Conservation (phyloP, 192 early-diverging fungal species). For the Spinellus fusiger region DNA sequence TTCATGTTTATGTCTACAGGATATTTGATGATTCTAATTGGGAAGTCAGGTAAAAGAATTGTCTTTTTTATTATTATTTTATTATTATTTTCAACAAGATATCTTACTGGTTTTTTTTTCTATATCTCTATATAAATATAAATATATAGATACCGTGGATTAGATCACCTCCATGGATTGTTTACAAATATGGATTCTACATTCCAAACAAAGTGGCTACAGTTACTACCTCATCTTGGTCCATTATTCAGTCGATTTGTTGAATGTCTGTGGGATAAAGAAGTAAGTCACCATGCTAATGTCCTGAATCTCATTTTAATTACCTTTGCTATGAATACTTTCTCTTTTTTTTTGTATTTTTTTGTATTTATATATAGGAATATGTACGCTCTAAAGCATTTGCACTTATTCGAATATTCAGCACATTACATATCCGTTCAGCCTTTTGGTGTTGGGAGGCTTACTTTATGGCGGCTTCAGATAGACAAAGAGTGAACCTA, state of each 20-base stretch:
- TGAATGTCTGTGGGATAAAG: constrained; percentile 49
- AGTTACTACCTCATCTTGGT: constrained; percentile 37
- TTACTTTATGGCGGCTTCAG: constrained; percentile 37
- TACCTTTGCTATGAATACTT: not conserved
- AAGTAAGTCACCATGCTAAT: constrained; percentile 19
- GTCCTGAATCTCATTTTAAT: not conserved
- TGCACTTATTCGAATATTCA: constrained; percentile 39
- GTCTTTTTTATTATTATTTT: too few relatives aligned
- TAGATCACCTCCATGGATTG: constrained; percentile 49
- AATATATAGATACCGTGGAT: constrained; percentile 34
- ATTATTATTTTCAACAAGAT: too few relatives aligned
- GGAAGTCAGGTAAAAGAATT: constrained; percentile 39
- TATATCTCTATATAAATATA: too few relatives aligned
- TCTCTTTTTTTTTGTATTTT: not conserved
- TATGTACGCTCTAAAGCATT: constrained; percentile 47
- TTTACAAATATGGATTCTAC: constrained; percentile 52
- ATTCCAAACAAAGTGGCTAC: constrained; percentile 30
- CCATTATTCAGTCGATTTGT: constrained; percentile 51
- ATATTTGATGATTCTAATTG: constrained; percentile 42
- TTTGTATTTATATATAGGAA: constrained; percentile 30
- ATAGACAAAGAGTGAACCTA: constrained; percentile 29
- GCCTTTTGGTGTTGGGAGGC: constrained; percentile 54
- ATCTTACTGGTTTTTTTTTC: too few relatives aligned
- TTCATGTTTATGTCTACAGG: constrained; percentile 39
- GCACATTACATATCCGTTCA: constrained; percentile 38